A percentile compares a stretch with the other conserved stretches of the same genome.
These are phyloP conservation scores for Besnoitia besnoiti DNA, from an alignment of 169 alveolate genomes.

Conservation along the genomic window DNA sequence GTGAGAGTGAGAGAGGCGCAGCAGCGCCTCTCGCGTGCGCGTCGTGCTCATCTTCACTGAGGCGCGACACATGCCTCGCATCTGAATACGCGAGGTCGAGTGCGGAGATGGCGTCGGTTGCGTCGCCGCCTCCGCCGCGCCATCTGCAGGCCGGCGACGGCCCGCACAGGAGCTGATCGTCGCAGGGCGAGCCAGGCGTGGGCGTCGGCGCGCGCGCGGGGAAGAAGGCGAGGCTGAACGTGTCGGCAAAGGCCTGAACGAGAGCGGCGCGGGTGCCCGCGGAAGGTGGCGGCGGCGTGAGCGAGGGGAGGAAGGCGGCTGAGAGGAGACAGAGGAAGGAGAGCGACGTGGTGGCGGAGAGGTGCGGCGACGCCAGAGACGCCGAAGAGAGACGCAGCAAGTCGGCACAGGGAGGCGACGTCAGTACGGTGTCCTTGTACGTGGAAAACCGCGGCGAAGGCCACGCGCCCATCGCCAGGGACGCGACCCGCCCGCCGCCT, in stretches of 20 bases:
- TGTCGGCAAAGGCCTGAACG: background rate
- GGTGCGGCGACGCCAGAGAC: background rate
- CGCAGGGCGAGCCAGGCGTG: too few species aligned
- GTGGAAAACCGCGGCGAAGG: slow-evolving; percentile 1
- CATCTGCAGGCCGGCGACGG: too few species aligned
- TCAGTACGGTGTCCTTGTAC: background rate
- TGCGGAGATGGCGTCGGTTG: too few species aligned
- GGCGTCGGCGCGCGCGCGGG: background rate
- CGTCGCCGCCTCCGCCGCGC: too few species aligned
- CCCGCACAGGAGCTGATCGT: too few species aligned
- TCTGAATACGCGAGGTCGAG: too few species aligned
- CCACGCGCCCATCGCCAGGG: slow-evolving; percentile 8
- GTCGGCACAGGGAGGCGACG: slow-evolving; percentile 2
- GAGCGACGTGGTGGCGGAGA: background rate
- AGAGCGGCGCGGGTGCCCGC: background rate
- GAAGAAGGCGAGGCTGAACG: background rate
- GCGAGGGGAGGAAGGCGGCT: background rate
- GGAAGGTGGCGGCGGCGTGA: slow-evolving; percentile 16
- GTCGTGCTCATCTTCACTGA: too few species aligned
- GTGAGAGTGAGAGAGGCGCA: too few species aligned
- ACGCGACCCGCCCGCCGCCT: background rate
- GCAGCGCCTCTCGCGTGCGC: too few species aligned
- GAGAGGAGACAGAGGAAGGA: background rate
- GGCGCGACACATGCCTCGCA: too few species aligned
- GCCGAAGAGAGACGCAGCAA: background rate